Percentiles rank a stretch among this genome's conserved stretches.
Conservation (phyloP, 306 rosid species). For the Fragaria nilgerrensis region DNA sequence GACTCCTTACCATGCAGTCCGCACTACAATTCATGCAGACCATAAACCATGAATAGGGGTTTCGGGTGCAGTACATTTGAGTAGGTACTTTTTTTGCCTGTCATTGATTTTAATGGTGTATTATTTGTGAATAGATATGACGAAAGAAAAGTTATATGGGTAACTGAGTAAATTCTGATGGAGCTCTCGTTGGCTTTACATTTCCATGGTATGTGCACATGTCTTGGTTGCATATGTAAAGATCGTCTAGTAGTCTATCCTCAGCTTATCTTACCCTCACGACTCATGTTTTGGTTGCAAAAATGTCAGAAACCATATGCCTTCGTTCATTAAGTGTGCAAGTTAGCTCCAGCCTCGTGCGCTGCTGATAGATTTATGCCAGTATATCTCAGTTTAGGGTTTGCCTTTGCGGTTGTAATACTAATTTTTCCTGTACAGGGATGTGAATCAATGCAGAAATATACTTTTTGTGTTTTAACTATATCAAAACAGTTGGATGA, state of each 20-base stretch:
- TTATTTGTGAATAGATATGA: slow-evolving; percentile 19
- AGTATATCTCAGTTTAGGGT: not conserved
- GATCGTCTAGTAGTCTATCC: not conserved
- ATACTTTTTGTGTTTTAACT: not conserved
- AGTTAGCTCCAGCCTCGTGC: not conserved
- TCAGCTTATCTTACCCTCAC: not conserved
- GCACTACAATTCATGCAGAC: slow-evolving; percentile 66
- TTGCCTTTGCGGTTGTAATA: not conserved
- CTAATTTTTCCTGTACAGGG: not conserved
- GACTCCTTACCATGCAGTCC: slow-evolving; percentile 60
- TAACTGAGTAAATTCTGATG: not conserved
- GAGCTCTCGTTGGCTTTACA: not conserved
- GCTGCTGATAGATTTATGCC: not conserved
- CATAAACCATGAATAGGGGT: slow-evolving; percentile 56
- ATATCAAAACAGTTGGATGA: not conserved
- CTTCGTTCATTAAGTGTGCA: no score
- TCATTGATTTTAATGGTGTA: slow-evolving; percentile 3
- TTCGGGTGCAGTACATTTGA: slow-evolving; percentile 3
- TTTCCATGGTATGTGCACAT: not conserved
- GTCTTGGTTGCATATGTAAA: not conserved
- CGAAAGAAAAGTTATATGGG: not conserved
- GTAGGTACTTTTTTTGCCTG: slow-evolving; percentile 10
- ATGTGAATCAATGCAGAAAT: not conserved
- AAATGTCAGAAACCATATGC: not conserved
- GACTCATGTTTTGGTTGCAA: not conserved